Conservation (phyloP, 306 rosid species). For the Dryas octopetala region DNA sequence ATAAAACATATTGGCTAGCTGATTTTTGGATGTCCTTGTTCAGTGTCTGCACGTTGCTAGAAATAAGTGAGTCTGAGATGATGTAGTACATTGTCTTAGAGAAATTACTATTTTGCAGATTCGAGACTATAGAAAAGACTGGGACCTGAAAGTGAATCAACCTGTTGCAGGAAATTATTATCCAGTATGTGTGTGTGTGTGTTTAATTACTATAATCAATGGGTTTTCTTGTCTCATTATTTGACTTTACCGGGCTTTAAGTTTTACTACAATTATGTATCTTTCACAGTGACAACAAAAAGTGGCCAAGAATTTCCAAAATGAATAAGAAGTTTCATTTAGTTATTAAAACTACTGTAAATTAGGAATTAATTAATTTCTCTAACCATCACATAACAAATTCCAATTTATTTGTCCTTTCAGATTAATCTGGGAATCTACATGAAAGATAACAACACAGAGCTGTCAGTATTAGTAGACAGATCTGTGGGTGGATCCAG, state of each 20-base stretch:
- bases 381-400: slow-evolving; percentile 1
- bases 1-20: not conserved
- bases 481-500: slow-evolving; percentile 87
- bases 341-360: not conserved
- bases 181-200: slow-evolving; percentile 53
- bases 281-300: not conserved
- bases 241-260: not conserved
- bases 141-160: slow-evolving; percentile 77
- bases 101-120: slow-evolving; percentile 43
- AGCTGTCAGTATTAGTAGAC: slow-evolving; percentile 73
- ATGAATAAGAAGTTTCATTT: not conserved
- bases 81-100: not conserved
- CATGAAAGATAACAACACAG: slow-evolving; percentile 52
- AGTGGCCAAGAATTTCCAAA: not conserved
- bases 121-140: slow-evolving; percentile 70
- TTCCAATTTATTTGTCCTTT: slow-evolving; percentile 24
- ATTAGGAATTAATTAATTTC: not conserved
- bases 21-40: not conserved
- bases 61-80: not conserved
- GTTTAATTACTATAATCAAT: not conserved
- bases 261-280: not conserved
- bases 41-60: not conserved
- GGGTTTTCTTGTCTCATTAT: not conserved
- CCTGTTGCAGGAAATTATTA: slow-evolving; percentile 94
- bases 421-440: slow-evolving; percentile 80